Evolutionary conservation across 2,329 filamentous ascomycete genomes (phyloP).

Genomic region (Penicillium sp.): DNA sequence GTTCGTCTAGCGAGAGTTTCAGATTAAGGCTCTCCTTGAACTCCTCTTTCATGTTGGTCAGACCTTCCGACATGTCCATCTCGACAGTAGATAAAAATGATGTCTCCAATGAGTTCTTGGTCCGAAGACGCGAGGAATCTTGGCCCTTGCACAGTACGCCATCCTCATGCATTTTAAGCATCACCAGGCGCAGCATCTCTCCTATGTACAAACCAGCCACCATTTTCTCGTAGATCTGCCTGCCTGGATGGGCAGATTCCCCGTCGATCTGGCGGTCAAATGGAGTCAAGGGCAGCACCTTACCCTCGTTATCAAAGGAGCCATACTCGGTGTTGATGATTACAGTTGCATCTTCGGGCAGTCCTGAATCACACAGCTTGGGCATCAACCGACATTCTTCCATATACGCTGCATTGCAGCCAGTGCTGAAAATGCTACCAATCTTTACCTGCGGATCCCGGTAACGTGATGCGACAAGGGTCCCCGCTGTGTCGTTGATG

Average conservation of each 20-base stretch:
- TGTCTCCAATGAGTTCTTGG: constrained; percentile 80
- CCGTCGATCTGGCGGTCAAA: constrained; percentile 76
- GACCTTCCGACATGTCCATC: constrained; percentile 86
- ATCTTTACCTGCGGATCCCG: constrained; percentile 83
- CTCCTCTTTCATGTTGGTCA: constrained; percentile 77
- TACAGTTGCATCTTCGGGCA: constrained; percentile 73
- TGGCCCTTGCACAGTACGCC: constrained; percentile 75
- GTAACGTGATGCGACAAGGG: constrained; percentile 87
- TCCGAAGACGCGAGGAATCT: constrained; percentile 73
- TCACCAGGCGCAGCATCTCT: constrained; percentile 82
- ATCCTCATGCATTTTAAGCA: constrained; percentile 79
- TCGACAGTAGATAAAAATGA: constrained; percentile 90
- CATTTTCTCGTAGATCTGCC: constrained; percentile 97
- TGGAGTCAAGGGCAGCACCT: constrained; percentile 61
- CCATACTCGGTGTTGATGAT: constrained; percentile 95
- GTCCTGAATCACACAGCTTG: constrained; percentile 78
- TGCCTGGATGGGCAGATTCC: constrained; percentile 83
- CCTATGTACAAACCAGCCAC: constrained; percentile 89
- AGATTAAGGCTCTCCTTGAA: constrained; percentile 74
- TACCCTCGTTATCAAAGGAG: constrained; percentile 84
- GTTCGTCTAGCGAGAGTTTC: constrained; percentile 68
- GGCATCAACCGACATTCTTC: constrained; percentile 79
- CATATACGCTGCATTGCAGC: constrained; percentile 95
- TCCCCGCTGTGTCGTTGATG: constrained; percentile 93
- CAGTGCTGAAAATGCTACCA: constrained; percentile 93